phyloP scores from a whole-genome alignment of 2,329 filamentous ascomycete species.

The Pyrenochaeta sp. region DNA sequence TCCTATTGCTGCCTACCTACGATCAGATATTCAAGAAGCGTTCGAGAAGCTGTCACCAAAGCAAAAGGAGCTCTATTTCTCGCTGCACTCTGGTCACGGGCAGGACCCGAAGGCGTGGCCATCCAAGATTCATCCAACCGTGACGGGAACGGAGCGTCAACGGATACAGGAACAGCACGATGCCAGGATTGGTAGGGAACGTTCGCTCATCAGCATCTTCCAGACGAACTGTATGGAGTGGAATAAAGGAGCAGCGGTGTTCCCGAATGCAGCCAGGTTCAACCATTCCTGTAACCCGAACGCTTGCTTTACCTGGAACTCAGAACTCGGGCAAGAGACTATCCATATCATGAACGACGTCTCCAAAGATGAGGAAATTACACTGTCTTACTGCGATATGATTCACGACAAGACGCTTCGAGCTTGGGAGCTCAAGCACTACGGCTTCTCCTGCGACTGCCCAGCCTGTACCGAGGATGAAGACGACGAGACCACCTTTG shows the following conservation, averaged over 20 bases:
- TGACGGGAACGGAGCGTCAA: slow-evolving; percentile 25
- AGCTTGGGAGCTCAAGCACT: slow-evolving; percentile 45
- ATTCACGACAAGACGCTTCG: slow-evolving; percentile 40
- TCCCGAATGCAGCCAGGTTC: slow-evolving; percentile 49
- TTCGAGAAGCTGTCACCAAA: slow-evolving; percentile 29
- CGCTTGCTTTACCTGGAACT: slow-evolving; percentile 49
- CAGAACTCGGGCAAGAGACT: slow-evolving; percentile 35
- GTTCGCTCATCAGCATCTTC: slow-evolving; percentile 47
- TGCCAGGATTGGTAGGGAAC: slow-evolving; percentile 31
- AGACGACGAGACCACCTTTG: slow-evolving; percentile 35
- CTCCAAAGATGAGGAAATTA: slow-evolving; percentile 48
- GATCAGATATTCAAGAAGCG: slow-evolving; percentile 41
- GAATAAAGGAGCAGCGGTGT: slow-evolving; percentile 44
- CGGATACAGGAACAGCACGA: slow-evolving; percentile 44
- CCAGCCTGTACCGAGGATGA: slow-evolving; percentile 44
- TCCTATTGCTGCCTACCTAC: slow-evolving; percentile 40
- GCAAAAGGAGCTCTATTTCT: slow-evolving; percentile 35
- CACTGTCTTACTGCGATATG: slow-evolving; percentile 50
- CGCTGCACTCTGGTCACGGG: slow-evolving; percentile 38
- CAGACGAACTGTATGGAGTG: slow-evolving; percentile 54
- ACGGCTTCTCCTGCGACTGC: slow-evolving; percentile 50
- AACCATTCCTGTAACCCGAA: slow-evolving; percentile 55
- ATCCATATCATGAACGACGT: slow-evolving; percentile 49
- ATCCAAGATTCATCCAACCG: slow-evolving; percentile 30
- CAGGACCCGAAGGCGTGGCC: slow-evolving; percentile 41